phyloP scores from a whole-genome alignment of 331 rosid genomes.

The Prunus yedoensis region DNA sequence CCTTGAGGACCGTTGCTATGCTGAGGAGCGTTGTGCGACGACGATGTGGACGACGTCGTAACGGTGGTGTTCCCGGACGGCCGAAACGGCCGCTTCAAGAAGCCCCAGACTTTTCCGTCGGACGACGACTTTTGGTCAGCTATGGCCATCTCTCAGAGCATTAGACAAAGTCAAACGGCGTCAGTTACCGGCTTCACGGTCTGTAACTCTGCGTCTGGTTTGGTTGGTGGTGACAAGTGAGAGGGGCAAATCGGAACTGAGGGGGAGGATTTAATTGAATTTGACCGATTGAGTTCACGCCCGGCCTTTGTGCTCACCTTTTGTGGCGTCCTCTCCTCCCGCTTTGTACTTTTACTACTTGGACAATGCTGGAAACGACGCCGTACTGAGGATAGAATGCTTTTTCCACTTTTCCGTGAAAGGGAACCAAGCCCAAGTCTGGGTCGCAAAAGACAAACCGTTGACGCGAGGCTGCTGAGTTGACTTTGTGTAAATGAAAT shows the following conservation, averaged over 20 bases:
- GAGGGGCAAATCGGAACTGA: conserved; percentile 28
- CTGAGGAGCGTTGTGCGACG: conserved; percentile 28
- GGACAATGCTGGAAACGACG: conserved; percentile 9
- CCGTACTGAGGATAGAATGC: not conserved
- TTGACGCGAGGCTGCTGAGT: conserved; percentile 23
- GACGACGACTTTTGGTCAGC: conserved; percentile 65
- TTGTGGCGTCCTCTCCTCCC: not conserved
- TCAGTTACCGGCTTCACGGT: conserved; percentile 15
- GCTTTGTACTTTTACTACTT: not conserved
- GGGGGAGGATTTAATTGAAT: conserved; percentile 16
- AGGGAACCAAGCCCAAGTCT: not conserved
- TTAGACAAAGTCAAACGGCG: conserved; percentile 32
- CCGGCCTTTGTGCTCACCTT: conserved; percentile 12
- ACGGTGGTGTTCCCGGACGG: conserved; percentile 36
- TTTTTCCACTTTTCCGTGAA: not conserved
- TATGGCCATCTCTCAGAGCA: conserved; percentile 62
- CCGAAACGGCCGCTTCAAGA: conserved; percentile 75
- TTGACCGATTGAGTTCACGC: conserved; percentile 21
- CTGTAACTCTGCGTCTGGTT: too few relatives aligned
- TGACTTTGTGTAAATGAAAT: not conserved
- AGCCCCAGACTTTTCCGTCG: conserved; percentile 78
- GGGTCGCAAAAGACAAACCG: conserved; percentile 14
- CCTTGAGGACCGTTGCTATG: conserved; percentile 23
- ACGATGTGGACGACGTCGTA: conserved; percentile 43
- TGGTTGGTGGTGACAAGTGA: not conserved